Percentiles rank a stretch among this genome's conserved stretches.
phyloP scores from a whole-genome alignment of 176 grass and related monocot genomes.

The Carex myosuroides region DNA sequence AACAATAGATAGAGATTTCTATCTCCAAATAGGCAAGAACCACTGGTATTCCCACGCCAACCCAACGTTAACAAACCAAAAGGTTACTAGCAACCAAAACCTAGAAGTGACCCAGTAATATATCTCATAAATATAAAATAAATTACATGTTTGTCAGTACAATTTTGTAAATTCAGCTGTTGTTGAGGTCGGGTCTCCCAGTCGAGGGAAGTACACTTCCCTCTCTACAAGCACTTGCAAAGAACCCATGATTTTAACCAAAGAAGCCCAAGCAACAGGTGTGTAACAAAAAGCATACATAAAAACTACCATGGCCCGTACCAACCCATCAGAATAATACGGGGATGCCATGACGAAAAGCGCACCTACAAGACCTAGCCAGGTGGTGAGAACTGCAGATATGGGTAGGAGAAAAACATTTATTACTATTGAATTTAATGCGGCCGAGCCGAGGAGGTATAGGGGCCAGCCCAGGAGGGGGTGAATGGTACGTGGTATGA shows the following conservation, averaged over 20 bases:
- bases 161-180: constrained; percentile 62
- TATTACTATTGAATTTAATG: constrained; percentile 62
- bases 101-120: not conserved
- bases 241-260: constrained; percentile 56
- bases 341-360: constrained; percentile 80
- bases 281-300: constrained; percentile 64
- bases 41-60: not conserved
- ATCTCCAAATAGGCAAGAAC: not conserved
- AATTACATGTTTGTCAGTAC: constrained; percentile 42
- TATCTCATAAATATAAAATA: constrained; percentile 20
- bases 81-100: not conserved
- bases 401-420: constrained; percentile 63
- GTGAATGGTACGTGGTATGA: constrained; percentile 72
- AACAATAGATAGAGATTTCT: constrained; percentile 7
- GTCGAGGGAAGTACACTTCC: constrained; percentile 47
- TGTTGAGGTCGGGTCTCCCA: constrained; percentile 60
- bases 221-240: constrained; percentile 60
- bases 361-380: constrained; percentile 52
- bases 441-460: constrained; percentile 58
- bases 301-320: constrained; percentile 56
- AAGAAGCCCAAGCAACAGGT: constrained; percentile 54
- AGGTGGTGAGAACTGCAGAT: constrained; percentile 39
- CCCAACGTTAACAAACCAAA: not conserved
- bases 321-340: constrained; percentile 69
- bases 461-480: constrained; percentile 77